Evolutionary conservation across 129 eudicot species (phyloP).

Genomic region (Scalesia atractyloides): DNA sequence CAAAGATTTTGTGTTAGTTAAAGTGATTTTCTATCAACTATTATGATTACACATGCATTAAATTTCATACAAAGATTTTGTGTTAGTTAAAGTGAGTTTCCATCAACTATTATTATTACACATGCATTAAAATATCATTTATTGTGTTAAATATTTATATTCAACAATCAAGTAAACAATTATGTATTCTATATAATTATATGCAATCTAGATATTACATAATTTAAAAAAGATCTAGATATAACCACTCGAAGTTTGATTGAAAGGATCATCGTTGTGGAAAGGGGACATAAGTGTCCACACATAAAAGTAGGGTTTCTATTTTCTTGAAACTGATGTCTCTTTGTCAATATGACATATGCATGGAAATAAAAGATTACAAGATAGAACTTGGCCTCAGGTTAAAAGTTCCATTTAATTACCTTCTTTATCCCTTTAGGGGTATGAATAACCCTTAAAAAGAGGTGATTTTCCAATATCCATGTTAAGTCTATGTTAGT

Average conservation of each 20-base stretch:
- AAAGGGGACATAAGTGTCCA: conserved; percentile 30
- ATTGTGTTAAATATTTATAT: too few relatives aligned
- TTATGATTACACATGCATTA: not conserved
- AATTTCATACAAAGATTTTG: not conserved
- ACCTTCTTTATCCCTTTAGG: not conserved
- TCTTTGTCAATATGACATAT: conserved; percentile 23
- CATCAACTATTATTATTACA: not conserved
- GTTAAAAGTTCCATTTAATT: not conserved
- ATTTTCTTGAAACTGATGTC: conserved; percentile 27
- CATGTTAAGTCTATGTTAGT: too few relatives aligned
- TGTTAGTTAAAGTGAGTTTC: too few relatives aligned
- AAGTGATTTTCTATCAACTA: not conserved
- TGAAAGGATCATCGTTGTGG: conserved; percentile 15
- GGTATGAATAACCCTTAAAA: not conserved
- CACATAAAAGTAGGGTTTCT: conserved; percentile 17
- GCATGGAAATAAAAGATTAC: not conserved
- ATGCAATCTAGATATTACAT: not conserved
- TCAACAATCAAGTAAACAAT: not conserved
- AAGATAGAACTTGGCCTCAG: conserved; percentile 4
- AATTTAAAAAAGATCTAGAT: not conserved
- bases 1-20: too few relatives aligned
- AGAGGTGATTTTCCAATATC: not conserved
- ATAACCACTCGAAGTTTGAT: conserved; percentile 20
- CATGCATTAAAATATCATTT: not conserved
- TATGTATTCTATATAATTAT: not conserved